These are phyloP conservation scores for Hyaloperonospora brassicae DNA, from an alignment of 352 stramenopile species.

Conservation along the genomic window DNA sequence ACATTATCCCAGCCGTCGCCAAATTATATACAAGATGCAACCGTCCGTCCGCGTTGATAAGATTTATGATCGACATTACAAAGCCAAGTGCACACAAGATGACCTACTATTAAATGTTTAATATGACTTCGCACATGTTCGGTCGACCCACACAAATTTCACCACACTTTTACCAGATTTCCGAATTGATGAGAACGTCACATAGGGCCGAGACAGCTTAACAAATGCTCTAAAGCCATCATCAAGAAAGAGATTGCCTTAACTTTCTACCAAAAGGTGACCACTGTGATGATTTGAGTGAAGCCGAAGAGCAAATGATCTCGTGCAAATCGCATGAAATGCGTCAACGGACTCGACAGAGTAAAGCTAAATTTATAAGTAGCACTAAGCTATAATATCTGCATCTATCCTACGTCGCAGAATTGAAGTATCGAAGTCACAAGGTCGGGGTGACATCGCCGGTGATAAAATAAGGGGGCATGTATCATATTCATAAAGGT, in stretches of 20 bases:
- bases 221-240: neutral
- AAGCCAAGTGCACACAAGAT: too few relatives aligned
- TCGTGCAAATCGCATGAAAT: too few relatives aligned
- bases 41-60: too few relatives aligned
- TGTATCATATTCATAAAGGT: too few relatives aligned
- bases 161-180: neutral
- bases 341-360: neutral
- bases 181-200: too few relatives aligned
- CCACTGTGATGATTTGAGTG: neutral
- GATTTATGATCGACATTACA: too few relatives aligned
- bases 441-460: too few relatives aligned
- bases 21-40: too few relatives aligned
- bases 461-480: too few relatives aligned
- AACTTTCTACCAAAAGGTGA: neutral
- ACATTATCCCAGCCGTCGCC: too few relatives aligned
- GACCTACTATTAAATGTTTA: neutral
- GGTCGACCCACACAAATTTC: neutral
- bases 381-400: neutral
- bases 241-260: neutral
- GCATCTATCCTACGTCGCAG: neutral
- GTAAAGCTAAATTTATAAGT: neutral
- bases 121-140: neutral
- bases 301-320: too few relatives aligned
- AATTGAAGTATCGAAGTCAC: neutral
- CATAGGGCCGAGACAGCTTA: too few relatives aligned